These are phyloP conservation scores for Geotrichum candidum DNA, from an alignment of 1,139 yeast genomes.

Conservation along the genomic window DNA sequence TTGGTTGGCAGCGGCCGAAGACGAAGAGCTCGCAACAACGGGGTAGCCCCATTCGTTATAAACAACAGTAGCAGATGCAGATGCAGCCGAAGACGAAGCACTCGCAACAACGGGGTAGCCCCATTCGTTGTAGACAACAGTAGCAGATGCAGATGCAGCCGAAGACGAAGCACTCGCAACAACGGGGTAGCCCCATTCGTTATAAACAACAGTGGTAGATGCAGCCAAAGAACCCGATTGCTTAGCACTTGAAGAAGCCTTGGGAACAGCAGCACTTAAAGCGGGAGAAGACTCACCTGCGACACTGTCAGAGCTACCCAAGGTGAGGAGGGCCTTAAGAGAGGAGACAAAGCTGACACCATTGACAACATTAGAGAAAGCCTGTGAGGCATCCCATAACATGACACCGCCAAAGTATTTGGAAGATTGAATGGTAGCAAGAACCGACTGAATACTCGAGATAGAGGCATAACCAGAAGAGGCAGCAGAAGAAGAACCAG, in stretches of 20 bases:
- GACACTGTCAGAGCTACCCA: conserved; percentile 43
- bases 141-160: neutral
- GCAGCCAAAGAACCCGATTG: neutral
- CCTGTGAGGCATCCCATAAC: conserved; percentile 91
- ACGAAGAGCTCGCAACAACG: neutral
- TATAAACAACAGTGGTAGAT: neutral
- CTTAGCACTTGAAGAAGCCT: neutral
- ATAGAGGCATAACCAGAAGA: conserved; percentile 48
- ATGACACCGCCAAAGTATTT: conserved; percentile 72
- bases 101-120: neutral
- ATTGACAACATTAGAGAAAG: conserved; percentile 46
- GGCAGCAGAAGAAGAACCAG: conserved; percentile 63
- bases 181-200: neutral
- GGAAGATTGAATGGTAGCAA: conserved; percentile 21
- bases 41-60: neutral
- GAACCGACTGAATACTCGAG: conserved; percentile 23
- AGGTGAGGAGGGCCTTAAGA: conserved; percentile 39
- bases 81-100: neutral
- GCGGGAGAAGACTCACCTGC: conserved; percentile 33
- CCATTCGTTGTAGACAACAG: neutral
- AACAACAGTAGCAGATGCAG: neutral
- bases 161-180: neutral
- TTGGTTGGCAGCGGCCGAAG: neutral
- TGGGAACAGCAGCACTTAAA: conserved; percentile 8
- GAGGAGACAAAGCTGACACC: conserved; percentile 44